Percentiles rank a stretch among this genome's conserved stretches.
phyloP scores from a whole-genome alignment of 2,329 filamentous ascomycete species.

The Fusarium incarnatum region DNA sequence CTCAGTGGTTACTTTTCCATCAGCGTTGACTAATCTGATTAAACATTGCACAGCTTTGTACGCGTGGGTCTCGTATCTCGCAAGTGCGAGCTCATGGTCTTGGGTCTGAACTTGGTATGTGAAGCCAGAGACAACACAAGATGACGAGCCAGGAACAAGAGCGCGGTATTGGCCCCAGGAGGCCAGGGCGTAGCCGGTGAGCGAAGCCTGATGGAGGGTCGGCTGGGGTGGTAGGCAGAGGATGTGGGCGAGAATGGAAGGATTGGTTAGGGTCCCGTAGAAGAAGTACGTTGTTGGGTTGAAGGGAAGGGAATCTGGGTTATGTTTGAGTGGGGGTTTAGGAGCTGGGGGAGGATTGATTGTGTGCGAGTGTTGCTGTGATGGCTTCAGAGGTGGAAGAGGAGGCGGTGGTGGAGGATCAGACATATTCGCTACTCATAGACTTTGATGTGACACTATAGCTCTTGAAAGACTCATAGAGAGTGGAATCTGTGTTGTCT shows the following conservation, averaged over 20 bases:
- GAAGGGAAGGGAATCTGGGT: background rate
- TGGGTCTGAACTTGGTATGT: constrained; percentile 12
- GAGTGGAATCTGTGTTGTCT: background rate
- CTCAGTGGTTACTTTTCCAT: background rate
- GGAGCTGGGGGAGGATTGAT: background rate
- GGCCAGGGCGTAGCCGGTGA: constrained; percentile 10
- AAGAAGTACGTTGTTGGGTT: constrained; percentile 5
- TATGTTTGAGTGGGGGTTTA: background rate
- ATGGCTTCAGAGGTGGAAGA: background rate
- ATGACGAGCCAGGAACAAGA: constrained; percentile 5
- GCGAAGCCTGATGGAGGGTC: constrained; percentile 12
- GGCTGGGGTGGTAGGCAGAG: constrained; percentile 3
- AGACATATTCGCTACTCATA: background rate
- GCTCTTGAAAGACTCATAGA: background rate
- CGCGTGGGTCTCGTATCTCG: constrained; percentile 10
- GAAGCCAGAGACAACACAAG: background rate
- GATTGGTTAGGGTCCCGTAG: background rate
- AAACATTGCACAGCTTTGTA: constrained; percentile 4
- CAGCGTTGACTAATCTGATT: background rate
- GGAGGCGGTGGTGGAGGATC: background rate
- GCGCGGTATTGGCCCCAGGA: constrained; percentile 1
- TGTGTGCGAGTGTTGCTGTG: background rate
- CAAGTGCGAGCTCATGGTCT: constrained; percentile 4
- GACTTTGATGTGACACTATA: background rate
- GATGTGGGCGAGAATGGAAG: constrained; percentile 1